Conservation (phyloP, 2,329 filamentous ascomycete genomes). For the Pseudogymnoascus destructans region DNA sequence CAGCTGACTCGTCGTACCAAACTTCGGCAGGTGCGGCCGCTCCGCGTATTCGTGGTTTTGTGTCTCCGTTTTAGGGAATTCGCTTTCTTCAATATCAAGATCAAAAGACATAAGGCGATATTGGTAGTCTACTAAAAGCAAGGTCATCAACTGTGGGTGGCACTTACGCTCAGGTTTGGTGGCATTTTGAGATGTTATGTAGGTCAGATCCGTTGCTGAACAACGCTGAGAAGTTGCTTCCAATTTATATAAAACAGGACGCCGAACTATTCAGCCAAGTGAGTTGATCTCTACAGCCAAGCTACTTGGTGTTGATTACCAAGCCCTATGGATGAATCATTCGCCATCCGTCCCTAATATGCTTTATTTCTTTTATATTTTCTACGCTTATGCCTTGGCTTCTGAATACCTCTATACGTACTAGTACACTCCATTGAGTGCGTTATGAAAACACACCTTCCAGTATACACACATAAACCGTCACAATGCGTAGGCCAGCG, state of each 20-base stretch:
- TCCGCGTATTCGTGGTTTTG: not conserved
- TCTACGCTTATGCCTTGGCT: not conserved
- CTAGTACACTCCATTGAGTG: slow-evolving; percentile 1
- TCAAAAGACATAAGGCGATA: slow-evolving; percentile 1
- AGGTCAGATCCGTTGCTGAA: not conserved
- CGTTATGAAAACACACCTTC: not conserved
- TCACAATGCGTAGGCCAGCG: slow-evolving; percentile 96
- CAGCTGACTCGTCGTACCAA: not conserved
- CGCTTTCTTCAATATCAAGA: not conserved
- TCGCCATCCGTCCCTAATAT: not conserved
- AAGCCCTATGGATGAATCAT: not conserved
- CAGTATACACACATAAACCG: slow-evolving; percentile 33
- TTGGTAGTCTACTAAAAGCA: slow-evolving; percentile 3
- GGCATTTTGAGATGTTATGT: not conserved
- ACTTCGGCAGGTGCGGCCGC: not conserved
- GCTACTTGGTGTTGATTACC: not conserved
- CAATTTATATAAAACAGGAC: not conserved
- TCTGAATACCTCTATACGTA: not conserved
- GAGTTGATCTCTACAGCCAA: slow-evolving; percentile 4
- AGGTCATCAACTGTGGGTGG: not conserved
- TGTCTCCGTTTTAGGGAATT: not conserved
- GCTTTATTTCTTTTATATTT: slow-evolving; percentile 7
- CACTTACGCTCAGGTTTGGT: not conserved
- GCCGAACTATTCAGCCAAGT: not conserved
- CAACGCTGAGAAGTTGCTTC: not conserved